Conservation (phyloP, 257 asterid genomes). For the Solanum lycopersicoides region DNA sequence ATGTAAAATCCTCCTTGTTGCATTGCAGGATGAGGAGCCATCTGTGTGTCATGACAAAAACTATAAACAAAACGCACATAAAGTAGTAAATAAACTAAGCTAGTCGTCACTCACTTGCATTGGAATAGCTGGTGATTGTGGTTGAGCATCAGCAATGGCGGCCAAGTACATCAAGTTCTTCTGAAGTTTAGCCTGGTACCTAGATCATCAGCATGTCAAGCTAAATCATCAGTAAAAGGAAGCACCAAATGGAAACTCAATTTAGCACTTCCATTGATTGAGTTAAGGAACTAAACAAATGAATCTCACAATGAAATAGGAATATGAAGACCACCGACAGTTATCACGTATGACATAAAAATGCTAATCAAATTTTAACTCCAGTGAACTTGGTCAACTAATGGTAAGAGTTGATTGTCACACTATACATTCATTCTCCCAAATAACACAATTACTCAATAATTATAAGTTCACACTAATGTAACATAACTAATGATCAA, state of each 20-base stretch:
- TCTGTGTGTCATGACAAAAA: constrained; percentile 23
- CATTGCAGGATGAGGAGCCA: constrained; percentile 57
- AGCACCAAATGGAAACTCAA: not conserved
- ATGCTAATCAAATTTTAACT: not conserved
- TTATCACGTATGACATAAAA: not conserved
- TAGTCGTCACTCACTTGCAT: constrained; percentile 39
- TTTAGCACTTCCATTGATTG: not conserved
- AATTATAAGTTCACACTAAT: not conserved
- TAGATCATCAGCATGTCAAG: not conserved
- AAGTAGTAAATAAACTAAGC: not conserved
- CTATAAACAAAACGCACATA: not conserved
- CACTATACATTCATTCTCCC: not conserved
- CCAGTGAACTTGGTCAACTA: not conserved
- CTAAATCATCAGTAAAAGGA: not conserved
- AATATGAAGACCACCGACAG: not conserved
- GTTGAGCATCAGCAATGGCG: constrained; percentile 94
- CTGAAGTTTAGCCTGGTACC: constrained; percentile 91
- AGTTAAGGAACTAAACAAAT: not conserved
- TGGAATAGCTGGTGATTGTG: constrained; percentile 68
- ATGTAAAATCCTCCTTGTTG: constrained; percentile 71
- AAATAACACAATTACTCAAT: not conserved
- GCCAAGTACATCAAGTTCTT: constrained; percentile 95
- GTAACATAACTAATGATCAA: not conserved
- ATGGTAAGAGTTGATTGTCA: not conserved
- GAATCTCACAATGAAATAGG: not conserved